These are phyloP conservation scores for Nicotiana sylvestris DNA, from an alignment of 257 asterid species.

Conservation along the genomic window DNA sequence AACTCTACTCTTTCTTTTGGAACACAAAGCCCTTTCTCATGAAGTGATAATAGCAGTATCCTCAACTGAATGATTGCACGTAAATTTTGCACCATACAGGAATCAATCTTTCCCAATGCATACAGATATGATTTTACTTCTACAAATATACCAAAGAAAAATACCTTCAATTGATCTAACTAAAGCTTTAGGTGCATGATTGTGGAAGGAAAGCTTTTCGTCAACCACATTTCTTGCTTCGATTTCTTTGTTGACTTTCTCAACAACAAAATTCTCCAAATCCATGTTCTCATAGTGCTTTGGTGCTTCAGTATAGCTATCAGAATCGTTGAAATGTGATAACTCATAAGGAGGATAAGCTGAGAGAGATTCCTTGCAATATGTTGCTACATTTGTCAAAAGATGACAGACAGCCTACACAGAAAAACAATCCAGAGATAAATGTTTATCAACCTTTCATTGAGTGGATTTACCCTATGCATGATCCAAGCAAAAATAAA, in stretches of 20 bases:
- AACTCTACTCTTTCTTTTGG: background rate
- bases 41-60: background rate
- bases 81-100: background rate
- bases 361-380: constrained; percentile 63
- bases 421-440: constrained; percentile 10
- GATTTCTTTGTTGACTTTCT: constrained; percentile 52
- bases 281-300: constrained; percentile 70
- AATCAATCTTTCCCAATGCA: background rate
- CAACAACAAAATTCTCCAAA: constrained; percentile 52
- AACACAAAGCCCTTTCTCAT: background rate
- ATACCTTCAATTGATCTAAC: constrained; percentile 61
- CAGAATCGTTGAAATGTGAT: constrained; percentile 52
- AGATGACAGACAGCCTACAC: constrained; percentile 88
- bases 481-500: background rate
- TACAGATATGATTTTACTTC: background rate
- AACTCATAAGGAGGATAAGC: constrained; percentile 52
- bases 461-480: background rate
- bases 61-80: background rate
- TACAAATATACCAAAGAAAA: constrained; percentile 10
- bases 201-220: constrained; percentile 45
- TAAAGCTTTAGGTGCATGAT: constrained; percentile 37
- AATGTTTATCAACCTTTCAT: background rate
- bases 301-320: constrained; percentile 42
- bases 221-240: constrained; percentile 43
- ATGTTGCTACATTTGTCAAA: constrained; percentile 60